Evolutionary conservation across 2,329 filamentous ascomycete species (phyloP).

Genomic region (Neofusicoccum kwambonambiense): DNA sequence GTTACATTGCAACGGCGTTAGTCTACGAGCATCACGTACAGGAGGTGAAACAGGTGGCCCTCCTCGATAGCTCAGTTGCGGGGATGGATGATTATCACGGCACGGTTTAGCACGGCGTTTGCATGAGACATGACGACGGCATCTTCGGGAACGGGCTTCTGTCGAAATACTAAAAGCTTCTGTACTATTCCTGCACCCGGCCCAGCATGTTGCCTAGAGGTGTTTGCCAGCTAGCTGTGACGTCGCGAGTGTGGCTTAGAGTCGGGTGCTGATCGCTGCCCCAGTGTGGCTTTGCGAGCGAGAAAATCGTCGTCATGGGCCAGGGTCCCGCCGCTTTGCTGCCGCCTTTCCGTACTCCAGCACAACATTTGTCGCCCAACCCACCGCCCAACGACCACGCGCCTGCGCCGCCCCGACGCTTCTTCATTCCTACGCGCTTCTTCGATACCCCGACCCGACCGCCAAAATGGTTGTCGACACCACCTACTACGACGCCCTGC

Average conservation of each 20-base stretch:
- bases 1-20: constrained; percentile 17
- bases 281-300: constrained; percentile 11
- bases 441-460: constrained; percentile 19
- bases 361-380: not conserved
- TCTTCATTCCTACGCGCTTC: not conserved
- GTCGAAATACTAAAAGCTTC: constrained; percentile 14
- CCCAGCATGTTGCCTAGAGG: not conserved
- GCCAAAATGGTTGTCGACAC: constrained; percentile 80
- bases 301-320: constrained; percentile 17
- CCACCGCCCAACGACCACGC: not conserved
- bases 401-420: not conserved
- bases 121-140: constrained; percentile 16
- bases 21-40: constrained; percentile 11
- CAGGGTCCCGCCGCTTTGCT: constrained; percentile 12
- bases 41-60: constrained; percentile 23
- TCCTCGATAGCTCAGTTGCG: constrained; percentile 16
- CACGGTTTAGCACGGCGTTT: constrained; percentile 19
- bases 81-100: constrained; percentile 17
- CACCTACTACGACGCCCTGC: constrained; percentile 81
- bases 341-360: constrained; percentile 6
- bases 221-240: not conserved
- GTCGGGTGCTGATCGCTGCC: constrained; percentile 10
- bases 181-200: not conserved
- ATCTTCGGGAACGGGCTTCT: constrained; percentile 17
- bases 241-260: constrained; percentile 9